Conservation (phyloP, 345 rosid genomes). For the Melaleuca alternifolia region DNA sequence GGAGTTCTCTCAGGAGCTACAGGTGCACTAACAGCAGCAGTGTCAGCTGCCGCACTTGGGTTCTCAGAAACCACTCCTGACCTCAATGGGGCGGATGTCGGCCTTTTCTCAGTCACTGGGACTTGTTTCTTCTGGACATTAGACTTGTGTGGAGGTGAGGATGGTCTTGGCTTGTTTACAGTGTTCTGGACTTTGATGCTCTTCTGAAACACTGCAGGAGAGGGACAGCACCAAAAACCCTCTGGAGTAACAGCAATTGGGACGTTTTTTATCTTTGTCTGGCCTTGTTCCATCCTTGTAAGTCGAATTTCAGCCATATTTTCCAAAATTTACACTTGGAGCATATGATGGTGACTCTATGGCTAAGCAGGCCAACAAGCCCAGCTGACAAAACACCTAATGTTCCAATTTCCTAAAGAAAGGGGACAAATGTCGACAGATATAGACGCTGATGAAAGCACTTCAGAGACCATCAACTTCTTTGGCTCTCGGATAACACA, state of each 20-base stretch:
- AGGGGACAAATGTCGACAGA: background rate
- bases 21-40: constrained; percentile 27
- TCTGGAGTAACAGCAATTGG: constrained; percentile 97
- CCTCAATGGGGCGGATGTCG: constrained; percentile 38
- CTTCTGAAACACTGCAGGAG: constrained; percentile 89
- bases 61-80: constrained; percentile 43
- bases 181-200: constrained; percentile 55
- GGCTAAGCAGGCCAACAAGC: background rate
- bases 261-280: constrained; percentile 74
- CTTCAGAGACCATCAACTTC: background rate
- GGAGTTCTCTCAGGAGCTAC: constrained; percentile 44
- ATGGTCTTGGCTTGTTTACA: constrained; percentile 50
- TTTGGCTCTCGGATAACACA: background rate
- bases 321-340: constrained; percentile 8
- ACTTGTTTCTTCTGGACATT: constrained; percentile 35
- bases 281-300: constrained; percentile 63
- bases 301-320: constrained; percentile 84
- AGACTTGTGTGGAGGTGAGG: constrained; percentile 52
- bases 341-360: background rate
- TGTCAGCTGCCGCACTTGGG: constrained; percentile 20
- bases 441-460: background rate
- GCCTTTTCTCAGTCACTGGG: constrained; percentile 42
- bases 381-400: background rate
- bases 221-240: constrained; percentile 99
- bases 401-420: background rate